Evolutionary conservation across 208 protist species (phyloP).

Genomic region (Crithidia brevicula): DNA sequence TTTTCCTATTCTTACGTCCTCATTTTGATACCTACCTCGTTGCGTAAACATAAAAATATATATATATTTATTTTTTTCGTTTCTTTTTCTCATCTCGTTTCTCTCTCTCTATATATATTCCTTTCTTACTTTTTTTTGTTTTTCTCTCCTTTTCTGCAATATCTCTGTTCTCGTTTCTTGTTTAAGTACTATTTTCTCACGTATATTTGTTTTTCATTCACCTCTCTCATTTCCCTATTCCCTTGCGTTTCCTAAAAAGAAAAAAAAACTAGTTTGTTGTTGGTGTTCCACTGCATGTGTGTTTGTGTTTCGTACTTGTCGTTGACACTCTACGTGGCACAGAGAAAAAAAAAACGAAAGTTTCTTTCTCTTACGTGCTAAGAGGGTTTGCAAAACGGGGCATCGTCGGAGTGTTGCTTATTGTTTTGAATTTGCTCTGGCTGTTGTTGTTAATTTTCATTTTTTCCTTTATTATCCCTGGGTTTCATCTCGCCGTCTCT

Average conservation of each 20-base stretch:
- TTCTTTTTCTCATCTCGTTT: background rate
- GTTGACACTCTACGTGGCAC: background rate
- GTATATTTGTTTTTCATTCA: background rate
- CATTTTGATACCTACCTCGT: background rate
- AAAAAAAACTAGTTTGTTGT: background rate
- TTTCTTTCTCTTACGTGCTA: background rate
- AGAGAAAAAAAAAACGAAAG: background rate
- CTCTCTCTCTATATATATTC: too few species aligned
- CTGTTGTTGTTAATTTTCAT: background rate
- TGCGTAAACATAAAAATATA: background rate
- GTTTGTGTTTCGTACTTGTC: background rate
- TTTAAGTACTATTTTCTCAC: background rate
- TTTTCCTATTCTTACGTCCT: background rate
- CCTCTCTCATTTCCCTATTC: background rate
- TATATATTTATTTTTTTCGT: background rate
- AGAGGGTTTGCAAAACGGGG: background rate
- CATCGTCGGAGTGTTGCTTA: background rate
- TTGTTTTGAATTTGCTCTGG: background rate
- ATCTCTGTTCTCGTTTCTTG: background rate
- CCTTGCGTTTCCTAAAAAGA: slow-evolving; percentile 2
- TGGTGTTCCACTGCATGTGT: too few species aligned
- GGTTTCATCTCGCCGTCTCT: too few species aligned
- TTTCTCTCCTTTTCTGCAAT: background rate
- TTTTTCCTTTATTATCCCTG: background rate
- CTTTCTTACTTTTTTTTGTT: background rate